Percentiles rank a stretch among this genome's conserved stretches.
phyloP scores from a whole-genome alignment of 768 basidiomycete genomes.

The Suillus paluster region DNA sequence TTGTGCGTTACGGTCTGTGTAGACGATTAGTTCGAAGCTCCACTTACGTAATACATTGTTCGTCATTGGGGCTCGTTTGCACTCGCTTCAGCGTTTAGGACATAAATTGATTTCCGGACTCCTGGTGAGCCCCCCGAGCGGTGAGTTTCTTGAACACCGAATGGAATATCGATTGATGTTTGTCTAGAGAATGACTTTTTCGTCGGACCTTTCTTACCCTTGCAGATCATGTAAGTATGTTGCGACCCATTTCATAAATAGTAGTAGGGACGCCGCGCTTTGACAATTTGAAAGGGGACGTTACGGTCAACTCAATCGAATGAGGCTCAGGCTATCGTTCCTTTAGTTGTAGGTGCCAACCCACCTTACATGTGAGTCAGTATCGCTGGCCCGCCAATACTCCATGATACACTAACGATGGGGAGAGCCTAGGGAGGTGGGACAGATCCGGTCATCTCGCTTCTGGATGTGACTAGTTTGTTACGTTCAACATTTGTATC shows the following conservation, averaged over 20 bases:
- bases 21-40: too few relatives aligned
- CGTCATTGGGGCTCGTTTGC: too few relatives aligned
- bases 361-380: not conserved
- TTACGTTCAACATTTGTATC: not conserved
- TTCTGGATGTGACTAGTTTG: not conserved
- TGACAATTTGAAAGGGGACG: not conserved
- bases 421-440: not conserved
- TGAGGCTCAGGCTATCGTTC: not conserved
- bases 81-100: too few relatives aligned
- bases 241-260: too few relatives aligned
- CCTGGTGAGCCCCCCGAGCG: not conserved
- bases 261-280: not conserved
- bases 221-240: not conserved
- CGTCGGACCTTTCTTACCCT: not conserved
- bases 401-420: not conserved
- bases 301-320: not conserved
- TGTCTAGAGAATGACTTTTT: not conserved
- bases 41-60: too few relatives aligned
- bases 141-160: not conserved
- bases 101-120: too few relatives aligned
- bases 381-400: not conserved
- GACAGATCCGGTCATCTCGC: too few relatives aligned
- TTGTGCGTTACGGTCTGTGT: too few relatives aligned
- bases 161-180: not conserved
- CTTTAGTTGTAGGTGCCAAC: not conserved